Base-by-base conservation (phyloP, 2,329 filamentous ascomycete species). In the Taxawa tesnikishii region DNA sequence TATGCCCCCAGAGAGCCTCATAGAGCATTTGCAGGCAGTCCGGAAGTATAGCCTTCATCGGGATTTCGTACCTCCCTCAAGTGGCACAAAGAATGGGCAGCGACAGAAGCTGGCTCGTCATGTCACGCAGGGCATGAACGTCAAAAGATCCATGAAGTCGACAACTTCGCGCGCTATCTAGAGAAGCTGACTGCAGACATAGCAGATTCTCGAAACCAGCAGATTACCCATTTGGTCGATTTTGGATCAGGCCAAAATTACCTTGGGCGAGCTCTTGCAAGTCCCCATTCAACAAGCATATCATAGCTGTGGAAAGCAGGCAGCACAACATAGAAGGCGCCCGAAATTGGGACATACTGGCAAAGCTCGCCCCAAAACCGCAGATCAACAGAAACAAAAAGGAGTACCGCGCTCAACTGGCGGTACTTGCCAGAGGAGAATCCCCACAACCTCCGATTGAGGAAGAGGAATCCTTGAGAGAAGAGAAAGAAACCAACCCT, bases 181-280 rank as follows among this genome's bases (percentile, higher is more conserved):
- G 70, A 83, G 33, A 67, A 70, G 16, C 68, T 94, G 15, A 67
- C 71, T 3, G 50, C 62, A 2, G 60, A 71, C 2, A 68, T 78
- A 15, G 36, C 44, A 15, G 57, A 64, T 29, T 58, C 67, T 10
- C 50, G 53, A 33, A 45, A 56, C 35, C 29, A 41, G 6, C 49
- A 53, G 5, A 76, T 94, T 38, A 83, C 84, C 0, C 87, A 96
- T 59, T 75, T 94, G 37, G 79, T 96, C 29, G 90, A 98, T 58
- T 94, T 96, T 55, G 90, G 90, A 16, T 94, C 85, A 32, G 90
- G 90, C 0, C 88, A 96, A 54, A 96, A 94, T 50, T 98, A 98
- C 49, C 74, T 98, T 3, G 88, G 90, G 1, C 72, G 90, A 28
- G 81, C 83, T 1, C 65, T 98, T 36, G 88, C 88, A 10, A 84